These are phyloP conservation scores for Arabidopsis lyrata DNA, from an alignment of 441 rosid genomes.

Conservation along the genomic window DNA sequence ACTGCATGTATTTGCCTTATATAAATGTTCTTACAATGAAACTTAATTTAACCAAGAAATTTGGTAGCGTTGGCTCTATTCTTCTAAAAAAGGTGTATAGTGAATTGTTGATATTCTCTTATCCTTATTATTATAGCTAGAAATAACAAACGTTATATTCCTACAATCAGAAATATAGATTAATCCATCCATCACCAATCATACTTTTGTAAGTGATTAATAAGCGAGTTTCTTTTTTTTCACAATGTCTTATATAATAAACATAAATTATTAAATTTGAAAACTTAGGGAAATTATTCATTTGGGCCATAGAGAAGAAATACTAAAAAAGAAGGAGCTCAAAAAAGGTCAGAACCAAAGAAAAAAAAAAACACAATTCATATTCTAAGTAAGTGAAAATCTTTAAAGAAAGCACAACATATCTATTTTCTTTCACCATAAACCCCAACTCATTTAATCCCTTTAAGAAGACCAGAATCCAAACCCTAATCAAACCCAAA, in stretches of 20 bases:
- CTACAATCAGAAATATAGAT: too few relatives aligned
- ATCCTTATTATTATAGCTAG: too few relatives aligned
- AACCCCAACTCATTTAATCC: conserved; percentile 3
- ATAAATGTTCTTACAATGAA: neutral
- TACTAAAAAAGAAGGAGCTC: neutral
- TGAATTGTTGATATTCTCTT: too few relatives aligned
- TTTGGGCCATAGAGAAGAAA: neutral
- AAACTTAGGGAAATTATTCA: neutral
- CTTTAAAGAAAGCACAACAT: conserved; percentile 10
- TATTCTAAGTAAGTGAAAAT: conserved; percentile 6
- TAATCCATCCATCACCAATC: neutral
- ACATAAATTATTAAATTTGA: neutral
- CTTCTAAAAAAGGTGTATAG: neutral
- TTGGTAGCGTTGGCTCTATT: neutral
- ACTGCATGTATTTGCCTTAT: neutral
- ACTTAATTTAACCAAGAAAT: neutral
- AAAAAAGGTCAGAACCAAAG: neutral
- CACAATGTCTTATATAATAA: neutral
- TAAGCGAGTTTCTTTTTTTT: neutral
- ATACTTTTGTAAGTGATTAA: neutral
- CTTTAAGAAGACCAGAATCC: conserved; percentile 22
- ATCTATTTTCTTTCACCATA: neutral
- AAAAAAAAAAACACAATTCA: neutral
- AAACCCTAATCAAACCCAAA: conserved; percentile 19
- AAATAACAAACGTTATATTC: too few relatives aligned